Percentiles rank a stretch among this genome's conserved stretches.
These are phyloP conservation scores for Aspergillus heteromorphus DNA, from an alignment of 495 filamentous ascomycete species.

Conservation along the genomic window DNA sequence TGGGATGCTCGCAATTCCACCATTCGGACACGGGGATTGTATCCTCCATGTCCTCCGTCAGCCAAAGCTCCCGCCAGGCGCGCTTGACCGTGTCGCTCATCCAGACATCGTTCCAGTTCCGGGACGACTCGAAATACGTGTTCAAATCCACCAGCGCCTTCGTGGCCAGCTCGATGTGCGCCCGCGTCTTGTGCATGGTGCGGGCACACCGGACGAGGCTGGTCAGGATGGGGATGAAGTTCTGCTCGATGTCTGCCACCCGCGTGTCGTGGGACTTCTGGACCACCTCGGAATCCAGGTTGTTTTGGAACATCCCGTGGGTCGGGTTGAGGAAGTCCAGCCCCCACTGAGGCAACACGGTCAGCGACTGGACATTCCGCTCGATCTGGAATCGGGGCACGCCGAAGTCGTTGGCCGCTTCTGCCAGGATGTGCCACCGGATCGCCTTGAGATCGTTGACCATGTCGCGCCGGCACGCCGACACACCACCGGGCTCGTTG, in stretches of 20 bases:
- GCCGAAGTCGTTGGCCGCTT: constrained; percentile 59
- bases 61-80: constrained; percentile 56
- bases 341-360: constrained; percentile 60
- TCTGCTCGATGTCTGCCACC: constrained; percentile 47
- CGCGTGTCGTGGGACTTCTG: constrained; percentile 43
- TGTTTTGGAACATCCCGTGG: constrained; percentile 56
- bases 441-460: constrained; percentile 57
- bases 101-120: constrained; percentile 60
- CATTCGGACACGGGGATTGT: constrained; percentile 44
- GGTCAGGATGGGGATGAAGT: constrained; percentile 55
- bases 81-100: constrained; percentile 51
- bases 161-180: constrained; percentile 48
- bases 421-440: constrained; percentile 58
- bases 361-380: constrained; percentile 57
- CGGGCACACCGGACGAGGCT: constrained; percentile 52
- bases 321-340: constrained; percentile 56
- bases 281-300: constrained; percentile 55
- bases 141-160: constrained; percentile 54
- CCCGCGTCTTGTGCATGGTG: constrained; percentile 39
- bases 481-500: constrained; percentile 59
- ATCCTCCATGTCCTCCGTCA: constrained; percentile 49
- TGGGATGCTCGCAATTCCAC: constrained; percentile 53
- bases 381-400: constrained; percentile 60
- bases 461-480: constrained; percentile 59
- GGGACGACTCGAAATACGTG: constrained; percentile 51